Evolutionary conservation across 106 monocot species (phyloP), one percentile per base, ranked within the genome.

Genomic region (Allium sativum): DNA sequence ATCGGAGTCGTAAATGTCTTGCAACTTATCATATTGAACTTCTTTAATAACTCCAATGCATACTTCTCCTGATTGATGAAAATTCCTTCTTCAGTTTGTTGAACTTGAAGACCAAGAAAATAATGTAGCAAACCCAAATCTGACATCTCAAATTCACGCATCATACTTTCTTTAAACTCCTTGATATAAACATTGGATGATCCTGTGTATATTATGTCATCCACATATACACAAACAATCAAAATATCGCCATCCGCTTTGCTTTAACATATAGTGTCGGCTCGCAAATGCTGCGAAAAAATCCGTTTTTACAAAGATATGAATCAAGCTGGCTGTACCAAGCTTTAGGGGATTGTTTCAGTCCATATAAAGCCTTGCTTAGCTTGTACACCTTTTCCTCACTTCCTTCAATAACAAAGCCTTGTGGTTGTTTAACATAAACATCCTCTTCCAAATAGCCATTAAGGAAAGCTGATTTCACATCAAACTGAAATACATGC

Each of bases 161-260:
- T 56, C 56, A 65, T 64, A 12, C 7, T 11, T 11, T 15, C 10
- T 16, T 48, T 48, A 40, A 72, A 64, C 17, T 56, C 15, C 21
- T 72, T 8, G 45, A 45, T n/a, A 20, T 55, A 20, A 47, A 14
- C 0, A 11, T 17, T 12, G 6, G 55, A 65, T 4, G 56, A 47
- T 11, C 56, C 47, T 5, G 56, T 65, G 15, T 61, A 70, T 19
- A 61, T 70, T 5, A 70, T 61, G 22, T 60, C 70, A 70, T 52
- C 70, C 8, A 71, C 40, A 74, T 67, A 74, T 31, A 74, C 22
- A 61, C 42, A 65, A 21, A 58, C 41, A 15, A 73, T 52, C n/a
- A 66, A 12, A 1, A 61, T 7, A 59, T 43, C 40, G 20, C 14
- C 44, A 53, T 20, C 43, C 1, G 31, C 3, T 51, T 14, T 1